Base-by-base conservation (phyloP, 1,139 yeast genomes). In the Saccharomyces hybrid region DNA sequence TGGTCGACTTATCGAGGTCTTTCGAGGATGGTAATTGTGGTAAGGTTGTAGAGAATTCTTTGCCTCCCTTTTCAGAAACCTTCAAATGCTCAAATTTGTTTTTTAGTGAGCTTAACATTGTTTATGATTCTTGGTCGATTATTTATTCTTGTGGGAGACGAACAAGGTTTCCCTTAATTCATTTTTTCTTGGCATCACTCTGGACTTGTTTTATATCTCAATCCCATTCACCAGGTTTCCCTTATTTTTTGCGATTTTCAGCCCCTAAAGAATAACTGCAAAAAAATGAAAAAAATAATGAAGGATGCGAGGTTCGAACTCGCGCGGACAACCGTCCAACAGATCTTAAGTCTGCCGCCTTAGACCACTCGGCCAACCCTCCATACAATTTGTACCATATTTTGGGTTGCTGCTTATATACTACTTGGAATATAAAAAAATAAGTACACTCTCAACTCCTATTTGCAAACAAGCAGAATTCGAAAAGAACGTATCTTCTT, bases 251-350 rank as follows among this genome's bases (percentile, higher is more conserved):
- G n/a, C 12, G 14, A 2, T 32, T 32, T 32, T 32, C 19, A 32
- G 38, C 38, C 38, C n/a, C 38, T 14, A 32, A 34, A 4, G 26
- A 24, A 24, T 4, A 24, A 1, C 26, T 24, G 6, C 26, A 24
- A 24, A 24, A 24, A 3, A 4, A 24, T 82, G 5, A 4, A 86
- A 86, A 50, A 46, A 50, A 27, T 44, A 51, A 12, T 81, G 85
- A 80, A 79, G 84, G 84, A 78, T 78, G 85, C 84, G 84, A 80
- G 85, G 83, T 80, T 81, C 85, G 85, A 82, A 82, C 86, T 81
- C 86, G 86, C 86, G 86, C 86, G 86, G 86, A 80, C 83, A 65
- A 57, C 56, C 57, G 58, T 57, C 56, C 58, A 57, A 56, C 58
- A 58, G 58, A 56, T 58, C 61, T 62, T 62, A 61, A 60, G 66